These are phyloP conservation scores for Aeschynomene evenia DNA, from an alignment of 306 rosid genomes.

Conservation along the genomic window DNA sequence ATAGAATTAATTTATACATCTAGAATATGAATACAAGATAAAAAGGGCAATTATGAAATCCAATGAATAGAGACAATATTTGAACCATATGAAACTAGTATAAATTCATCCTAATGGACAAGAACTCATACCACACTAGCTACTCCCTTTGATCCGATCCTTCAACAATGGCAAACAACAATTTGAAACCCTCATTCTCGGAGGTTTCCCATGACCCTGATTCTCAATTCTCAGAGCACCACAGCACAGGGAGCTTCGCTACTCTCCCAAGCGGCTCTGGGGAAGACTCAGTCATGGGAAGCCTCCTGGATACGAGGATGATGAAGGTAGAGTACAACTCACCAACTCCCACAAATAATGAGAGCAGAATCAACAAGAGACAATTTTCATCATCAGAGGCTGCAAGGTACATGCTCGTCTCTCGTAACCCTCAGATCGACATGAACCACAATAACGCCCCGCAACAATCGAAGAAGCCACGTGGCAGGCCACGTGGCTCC, in stretches of 20 bases:
- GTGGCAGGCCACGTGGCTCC: slow-evolving; percentile 71
- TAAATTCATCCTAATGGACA: background rate
- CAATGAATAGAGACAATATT: background rate
- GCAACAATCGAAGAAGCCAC: slow-evolving; percentile 36
- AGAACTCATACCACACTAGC: background rate
- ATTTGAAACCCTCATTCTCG: slow-evolving; percentile 22
- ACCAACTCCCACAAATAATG: slow-evolving; percentile 6
- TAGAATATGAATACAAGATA: background rate
- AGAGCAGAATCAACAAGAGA: background rate
- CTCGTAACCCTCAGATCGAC: background rate
- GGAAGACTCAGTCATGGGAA: background rate
- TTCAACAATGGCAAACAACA: slow-evolving; percentile 38
- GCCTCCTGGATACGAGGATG: background rate
- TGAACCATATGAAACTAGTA: background rate
- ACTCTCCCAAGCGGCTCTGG: background rate
- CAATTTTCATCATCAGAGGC: background rate
- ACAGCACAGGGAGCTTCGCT: slow-evolving; percentile 31
- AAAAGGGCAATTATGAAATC: background rate
- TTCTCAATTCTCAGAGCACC: slow-evolving; percentile 25
- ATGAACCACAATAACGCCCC: background rate
- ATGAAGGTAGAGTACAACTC: background rate
- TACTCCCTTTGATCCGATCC: background rate
- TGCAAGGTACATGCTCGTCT: background rate
- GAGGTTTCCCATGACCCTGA: slow-evolving; percentile 34
- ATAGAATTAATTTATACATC: background rate